Base-by-base conservation (phyloP, 331 rosid genomes). In the Malus hybrid region DNA sequence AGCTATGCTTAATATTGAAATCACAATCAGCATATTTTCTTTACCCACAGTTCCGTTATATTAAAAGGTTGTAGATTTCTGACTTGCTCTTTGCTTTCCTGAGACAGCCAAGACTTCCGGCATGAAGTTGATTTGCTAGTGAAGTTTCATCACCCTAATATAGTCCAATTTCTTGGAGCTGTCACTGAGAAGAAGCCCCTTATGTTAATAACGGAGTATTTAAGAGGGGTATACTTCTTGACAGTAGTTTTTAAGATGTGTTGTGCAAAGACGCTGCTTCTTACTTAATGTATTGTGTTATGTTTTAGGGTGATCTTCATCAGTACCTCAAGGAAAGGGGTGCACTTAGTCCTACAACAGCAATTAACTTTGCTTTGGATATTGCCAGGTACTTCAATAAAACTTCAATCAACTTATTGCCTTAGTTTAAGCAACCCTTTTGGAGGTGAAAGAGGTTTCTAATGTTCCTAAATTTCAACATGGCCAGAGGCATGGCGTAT, bases 121-220 rank as follows among this genome's bases (percentile, higher is more conserved):
- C 99, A 95, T 73, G 99, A 95, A 82, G 99, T 95, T 79, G 89
- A 82, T 80, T 86, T 95, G 88, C 86, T 95, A 55, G 98, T 95
- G 92, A 95, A 95, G 93, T 93, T 95, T 83, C 98, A 98, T 74
- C 99, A 95, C 75, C 99, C 99, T 36, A 95, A 95, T 78, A 88
- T 95, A 66, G 99, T 95, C 77, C 99, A 95, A 84, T 95, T 95
- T 82, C 99, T 95, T 80, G 99, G 99, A 84, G 99, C 99, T 82
- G 99, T 95, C 77, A 95, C 99, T 0, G 98, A 92, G 56, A 90
- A 88, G 84, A 95, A 89, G 79, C 99, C 99, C 66, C 93, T 95
- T 61, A 90, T 95, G 99, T 75, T 95, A 81, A 82, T 95, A 72
- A 95, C 97, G 5, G 99, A 95, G 86, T 95, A 90, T 85, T 88